Percentiles rank a stretch among this genome's conserved stretches.
Evolutionary conservation across 495 filamentous ascomycete species (phyloP).

Genomic region (Xylaria scruposa): DNA sequence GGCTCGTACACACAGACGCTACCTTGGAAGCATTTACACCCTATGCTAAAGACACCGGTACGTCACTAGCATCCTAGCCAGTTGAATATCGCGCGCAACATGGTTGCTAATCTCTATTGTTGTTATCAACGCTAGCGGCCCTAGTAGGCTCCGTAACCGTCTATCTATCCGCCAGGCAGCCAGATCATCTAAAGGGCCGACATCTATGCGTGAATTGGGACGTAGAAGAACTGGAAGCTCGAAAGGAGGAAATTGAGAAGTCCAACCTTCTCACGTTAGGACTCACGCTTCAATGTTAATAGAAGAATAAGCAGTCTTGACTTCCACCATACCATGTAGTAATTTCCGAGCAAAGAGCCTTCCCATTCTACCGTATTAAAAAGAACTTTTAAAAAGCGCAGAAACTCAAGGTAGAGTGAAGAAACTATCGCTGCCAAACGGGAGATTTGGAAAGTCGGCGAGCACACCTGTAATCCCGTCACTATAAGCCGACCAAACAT

Average conservation of each 20-base stretch:
- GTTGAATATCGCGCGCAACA: background rate
- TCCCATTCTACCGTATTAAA: background rate
- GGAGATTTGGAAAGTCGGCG: constrained; percentile 29
- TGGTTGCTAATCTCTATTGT: background rate
- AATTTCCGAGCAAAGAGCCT: background rate
- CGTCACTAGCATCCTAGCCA: background rate
- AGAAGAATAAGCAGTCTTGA: background rate
- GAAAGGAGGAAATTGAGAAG: background rate
- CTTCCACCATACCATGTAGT: background rate
- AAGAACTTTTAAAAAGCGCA: background rate
- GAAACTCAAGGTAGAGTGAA: constrained; percentile 20
- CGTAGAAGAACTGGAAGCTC: background rate
- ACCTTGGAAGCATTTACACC: constrained; percentile 1
- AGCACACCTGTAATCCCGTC: constrained; percentile 29
- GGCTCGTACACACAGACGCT: background rate
- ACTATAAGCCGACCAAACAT: constrained; percentile 28
- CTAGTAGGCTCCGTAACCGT: background rate
- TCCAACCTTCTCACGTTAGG: constrained; percentile 3
- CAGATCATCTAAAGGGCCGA: background rate
- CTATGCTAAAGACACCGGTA: background rate
- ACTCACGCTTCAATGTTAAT: background rate
- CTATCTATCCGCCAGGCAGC: constrained; percentile 3
- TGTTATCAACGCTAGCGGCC: background rate
- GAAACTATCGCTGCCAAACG: constrained; percentile 26
- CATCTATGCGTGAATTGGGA: constrained; percentile 2